Conservation (phyloP, 2,329 filamentous ascomycete species). For the Hypoxylon sp. region DNA sequence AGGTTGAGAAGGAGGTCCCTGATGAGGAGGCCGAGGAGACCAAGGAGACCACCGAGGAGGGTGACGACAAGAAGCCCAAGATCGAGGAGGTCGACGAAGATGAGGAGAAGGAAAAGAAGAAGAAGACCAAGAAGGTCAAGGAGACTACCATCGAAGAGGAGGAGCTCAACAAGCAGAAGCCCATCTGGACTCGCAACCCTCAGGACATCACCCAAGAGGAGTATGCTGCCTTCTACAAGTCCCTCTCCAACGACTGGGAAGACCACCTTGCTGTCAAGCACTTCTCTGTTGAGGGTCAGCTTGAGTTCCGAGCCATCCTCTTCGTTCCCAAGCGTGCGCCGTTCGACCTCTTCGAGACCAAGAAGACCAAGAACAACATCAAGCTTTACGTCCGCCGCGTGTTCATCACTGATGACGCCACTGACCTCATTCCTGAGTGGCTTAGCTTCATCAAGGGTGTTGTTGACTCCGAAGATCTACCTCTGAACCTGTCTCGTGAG, state of each 20-base stretch:
- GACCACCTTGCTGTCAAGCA: slow-evolving; percentile 99
- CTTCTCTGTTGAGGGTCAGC: slow-evolving; percentile 99
- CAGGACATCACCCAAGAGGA: slow-evolving; percentile 95
- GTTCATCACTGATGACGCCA: slow-evolving; percentile 99
- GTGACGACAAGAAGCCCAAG: slow-evolving; percentile 94
- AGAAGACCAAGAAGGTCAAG: slow-evolving; percentile 99
- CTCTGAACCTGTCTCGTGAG: slow-evolving; percentile 99
- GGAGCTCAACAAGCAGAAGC: slow-evolving; percentile 99
- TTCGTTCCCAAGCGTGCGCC: slow-evolving; percentile 99
- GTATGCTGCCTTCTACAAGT: slow-evolving; percentile 99
- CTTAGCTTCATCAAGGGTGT: slow-evolving; percentile 99
- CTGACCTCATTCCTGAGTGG: slow-evolving; percentile 99
- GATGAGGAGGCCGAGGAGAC: slow-evolving; percentile 90
- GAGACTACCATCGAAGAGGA: slow-evolving; percentile 99
- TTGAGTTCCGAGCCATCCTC: slow-evolving; percentile 99
- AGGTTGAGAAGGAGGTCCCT: slow-evolving; percentile 98
- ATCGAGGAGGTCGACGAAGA: slow-evolving; percentile 92
- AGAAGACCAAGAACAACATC: slow-evolving; percentile 99
- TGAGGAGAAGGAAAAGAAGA: slow-evolving; percentile 89
- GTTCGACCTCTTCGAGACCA: slow-evolving; percentile 99
- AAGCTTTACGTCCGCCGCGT: slow-evolving; percentile 99
- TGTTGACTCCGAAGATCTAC: slow-evolving; percentile 99
- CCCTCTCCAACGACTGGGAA: slow-evolving; percentile 99
- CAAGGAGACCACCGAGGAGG: slow-evolving; percentile 75
- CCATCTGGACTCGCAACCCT: slow-evolving; percentile 99